Evolutionary conservation across 129 eudicot genomes (phyloP).

Genomic region (Rutidosis leptorrhynchoides): DNA sequence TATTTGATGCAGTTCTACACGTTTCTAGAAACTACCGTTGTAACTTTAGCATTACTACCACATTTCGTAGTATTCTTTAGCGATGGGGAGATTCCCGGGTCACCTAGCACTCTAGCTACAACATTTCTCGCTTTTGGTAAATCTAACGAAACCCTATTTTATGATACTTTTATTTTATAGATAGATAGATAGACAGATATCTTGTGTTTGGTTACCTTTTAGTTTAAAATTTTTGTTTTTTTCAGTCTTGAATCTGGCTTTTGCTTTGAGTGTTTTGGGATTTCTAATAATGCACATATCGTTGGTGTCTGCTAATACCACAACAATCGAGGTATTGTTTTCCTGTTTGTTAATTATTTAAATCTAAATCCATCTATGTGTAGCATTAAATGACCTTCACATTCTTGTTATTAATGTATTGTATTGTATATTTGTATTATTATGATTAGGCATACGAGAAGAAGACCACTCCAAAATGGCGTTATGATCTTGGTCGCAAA

Average conservation of each 20-base stretch:
- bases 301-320: constrained; percentile 84
- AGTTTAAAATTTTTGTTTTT: constrained; percentile 21
- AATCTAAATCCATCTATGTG: neutral
- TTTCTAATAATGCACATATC: constrained; percentile 96
- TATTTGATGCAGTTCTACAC: constrained; percentile 85
- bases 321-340: constrained; percentile 91
- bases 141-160: neutral
- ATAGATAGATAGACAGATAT: too few species aligned
- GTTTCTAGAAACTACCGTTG: constrained; percentile 87
- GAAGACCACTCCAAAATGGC: constrained; percentile 90
- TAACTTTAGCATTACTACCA: constrained; percentile 69
- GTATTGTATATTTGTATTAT: too few species aligned
- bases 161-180: too few species aligned
- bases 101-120: constrained; percentile 93
- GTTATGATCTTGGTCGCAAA: constrained; percentile 91
- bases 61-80: constrained; percentile 86
- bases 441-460: constrained; percentile 91
- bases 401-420: constrained; percentile 13
- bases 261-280: constrained; percentile 90
- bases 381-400: neutral
- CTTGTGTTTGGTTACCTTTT: constrained; percentile 4
- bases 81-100: constrained; percentile 92
- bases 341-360: constrained; percentile 5
- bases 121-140: constrained; percentile 99
- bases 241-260: constrained; percentile 89